A percentile compares a stretch with the other conserved stretches of the same genome.
Evolutionary conservation across 2,329 filamentous ascomycete species (phyloP).

Genomic region (Colletotrichum kahawae): DNA sequence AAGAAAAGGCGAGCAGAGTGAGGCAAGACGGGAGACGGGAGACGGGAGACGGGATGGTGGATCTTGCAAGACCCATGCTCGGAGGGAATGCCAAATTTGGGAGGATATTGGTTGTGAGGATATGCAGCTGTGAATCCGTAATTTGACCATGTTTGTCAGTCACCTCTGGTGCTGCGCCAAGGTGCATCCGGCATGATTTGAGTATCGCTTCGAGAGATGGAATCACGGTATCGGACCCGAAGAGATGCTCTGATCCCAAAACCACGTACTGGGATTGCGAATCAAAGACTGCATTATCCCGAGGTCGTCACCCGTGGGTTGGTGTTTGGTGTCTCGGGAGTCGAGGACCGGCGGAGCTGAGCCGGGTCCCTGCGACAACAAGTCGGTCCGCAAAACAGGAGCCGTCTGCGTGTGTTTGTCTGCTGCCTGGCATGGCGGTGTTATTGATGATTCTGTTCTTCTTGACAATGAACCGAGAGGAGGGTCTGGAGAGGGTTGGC

Average conservation of each 20-base stretch:
- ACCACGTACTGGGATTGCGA: conserved; percentile 15
- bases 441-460: neutral
- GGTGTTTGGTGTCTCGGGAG: conserved; percentile 21
- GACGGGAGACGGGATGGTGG: neutral
- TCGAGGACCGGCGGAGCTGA: conserved; percentile 1
- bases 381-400: neutral
- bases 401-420: neutral
- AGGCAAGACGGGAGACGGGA: neutral
- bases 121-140: neutral
- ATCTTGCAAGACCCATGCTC: neutral
- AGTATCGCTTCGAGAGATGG: neutral
- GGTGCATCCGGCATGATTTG: neutral
- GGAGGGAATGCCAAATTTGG: neutral
- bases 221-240: neutral
- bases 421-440: neutral
- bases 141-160: neutral
- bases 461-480: neutral
- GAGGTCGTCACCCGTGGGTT: conserved; percentile 4
- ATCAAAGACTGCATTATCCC: conserved; percentile 11
- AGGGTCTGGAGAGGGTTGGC: neutral
- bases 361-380: neutral
- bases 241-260: neutral
- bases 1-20: conserved; percentile 3
- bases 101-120: neutral
- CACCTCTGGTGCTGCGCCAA: neutral